Evolutionary conservation across 1,139 yeast genomes (phyloP), one percentile per base, ranked within the genome.

Genomic region (Scheffersomyces lignicola): DNA sequence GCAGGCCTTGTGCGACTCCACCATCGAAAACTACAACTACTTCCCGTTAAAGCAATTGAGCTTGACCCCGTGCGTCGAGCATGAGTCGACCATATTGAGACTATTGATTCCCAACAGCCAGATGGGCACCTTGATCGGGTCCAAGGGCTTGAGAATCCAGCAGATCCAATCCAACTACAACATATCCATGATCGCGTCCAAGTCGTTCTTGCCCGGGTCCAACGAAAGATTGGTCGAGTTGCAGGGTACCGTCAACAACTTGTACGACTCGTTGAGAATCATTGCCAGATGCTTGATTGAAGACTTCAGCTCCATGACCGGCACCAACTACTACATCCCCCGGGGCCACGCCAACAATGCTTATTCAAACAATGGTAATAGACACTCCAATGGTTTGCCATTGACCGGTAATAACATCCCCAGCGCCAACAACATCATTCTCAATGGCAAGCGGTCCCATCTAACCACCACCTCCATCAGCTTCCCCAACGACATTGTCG

Each of bases 91-190:
- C 18, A 71, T 80, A 28, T 62, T 88, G 49, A 74, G 96, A 52
- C 66, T 89, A 35, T 68, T 90, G 43, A 73, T 89, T 42, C 90
- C 96, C 32, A 89, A 89, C 62, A 74, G 83, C 42, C 96, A 88
- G 60, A 83, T 89, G 80, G 96, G 97, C 29, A 82, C 95, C 8
- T 76, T 89, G 37, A 89, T 89, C 57, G 97, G 97, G 33, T 79
- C 86, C 39, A 86, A 78, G 47, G 97, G 97, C 34, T 68, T 73
- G 23, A 76, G 92, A 58, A 89, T 89, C 55, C 90, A 87, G 64
- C 75, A 81, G 38, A 78, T 89, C 44, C 96, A 88, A 62, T 82
- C 80, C 40, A 66, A 65, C 31, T 82, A 69, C 56, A 69, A 76
- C 41, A 87, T 88, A 35, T 82, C 87, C 52, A 84, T 89, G 80